phyloP scores from a whole-genome alignment of 305 asterid genomes.

The Fraxinus xanthoxyloides region DNA sequence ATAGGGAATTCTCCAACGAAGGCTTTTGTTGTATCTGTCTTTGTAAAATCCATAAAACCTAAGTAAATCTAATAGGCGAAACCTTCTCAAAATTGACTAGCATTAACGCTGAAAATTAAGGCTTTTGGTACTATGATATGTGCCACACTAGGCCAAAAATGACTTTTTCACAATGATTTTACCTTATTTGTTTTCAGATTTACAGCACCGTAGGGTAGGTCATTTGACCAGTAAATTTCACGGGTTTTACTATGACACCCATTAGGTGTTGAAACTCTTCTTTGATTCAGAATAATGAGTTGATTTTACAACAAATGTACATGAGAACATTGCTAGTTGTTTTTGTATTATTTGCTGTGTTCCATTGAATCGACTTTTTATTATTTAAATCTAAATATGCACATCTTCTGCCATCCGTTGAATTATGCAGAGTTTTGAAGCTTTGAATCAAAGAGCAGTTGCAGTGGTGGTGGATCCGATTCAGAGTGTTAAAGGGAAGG shows the following conservation, averaged over 20 bases:
- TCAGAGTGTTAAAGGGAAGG: slow-evolving; percentile 98
- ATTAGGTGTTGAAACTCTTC: not conserved
- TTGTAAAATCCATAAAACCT: not conserved
- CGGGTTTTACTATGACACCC: not conserved
- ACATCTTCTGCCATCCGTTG: slow-evolving; percentile 14
- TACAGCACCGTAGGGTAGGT: not conserved
- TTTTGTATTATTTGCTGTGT: not conserved
- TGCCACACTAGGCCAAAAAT: not conserved
- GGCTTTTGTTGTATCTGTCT: not conserved
- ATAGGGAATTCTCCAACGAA: not conserved
- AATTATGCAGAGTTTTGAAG: slow-evolving; percentile 87
- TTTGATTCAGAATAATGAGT: not conserved
- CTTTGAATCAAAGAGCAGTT: slow-evolving; percentile 93
- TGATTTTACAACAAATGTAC: not conserved
- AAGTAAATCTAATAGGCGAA: not conserved
- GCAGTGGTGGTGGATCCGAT: slow-evolving; percentile 99
- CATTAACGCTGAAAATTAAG: not conserved
- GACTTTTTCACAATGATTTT: not conserved
- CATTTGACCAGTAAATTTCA: not conserved
- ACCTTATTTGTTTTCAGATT: not conserved
- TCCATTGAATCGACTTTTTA: not conserved
- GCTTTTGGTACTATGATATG: not conserved
- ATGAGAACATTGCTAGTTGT: not conserved
- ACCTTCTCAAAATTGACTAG: not conserved
- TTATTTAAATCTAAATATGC: not conserved